Conservation (phyloP, 805 yeast species). For the Sugiyamaella marilandica region DNA sequence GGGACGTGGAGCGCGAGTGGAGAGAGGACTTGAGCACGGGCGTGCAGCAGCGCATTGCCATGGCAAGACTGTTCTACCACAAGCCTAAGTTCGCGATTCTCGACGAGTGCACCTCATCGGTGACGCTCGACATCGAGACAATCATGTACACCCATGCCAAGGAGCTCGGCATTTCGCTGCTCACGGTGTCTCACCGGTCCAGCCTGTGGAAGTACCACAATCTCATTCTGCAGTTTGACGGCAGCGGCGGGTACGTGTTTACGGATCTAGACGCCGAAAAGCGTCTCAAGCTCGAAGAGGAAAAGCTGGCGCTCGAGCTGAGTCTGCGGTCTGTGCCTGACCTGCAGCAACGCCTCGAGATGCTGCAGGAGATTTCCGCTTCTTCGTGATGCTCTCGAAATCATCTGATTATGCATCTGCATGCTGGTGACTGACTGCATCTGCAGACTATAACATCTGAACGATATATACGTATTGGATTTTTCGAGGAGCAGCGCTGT, state of each 20-base stretch:
- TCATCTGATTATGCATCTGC: no score
- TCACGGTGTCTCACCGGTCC: slow-evolving; percentile 90
- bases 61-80: slow-evolving; percentile 89
- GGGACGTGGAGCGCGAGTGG: slow-evolving; percentile 75
- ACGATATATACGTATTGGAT: no score
- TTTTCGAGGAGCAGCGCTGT: no score
- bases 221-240: slow-evolving; percentile 75
- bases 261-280: slow-evolving; percentile 63
- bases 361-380: slow-evolving; percentile 34
- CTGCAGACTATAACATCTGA: no score
- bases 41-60: slow-evolving; percentile 87
- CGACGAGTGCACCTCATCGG: slow-evolving; percentile 95
- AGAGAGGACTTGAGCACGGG: slow-evolving; percentile 83
- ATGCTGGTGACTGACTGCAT: no score
- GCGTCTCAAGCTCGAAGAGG: slow-evolving; percentile 73
- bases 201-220: slow-evolving; percentile 91
- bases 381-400: neutral
- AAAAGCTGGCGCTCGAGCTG: slow-evolving; percentile 64
- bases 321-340: slow-evolving; percentile 64
- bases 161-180: slow-evolving; percentile 67
- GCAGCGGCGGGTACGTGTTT: slow-evolving; percentile 66
- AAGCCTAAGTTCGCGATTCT: slow-evolving; percentile 88
- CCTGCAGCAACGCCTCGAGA: slow-evolving; percentile 60
- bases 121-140: slow-evolving; percentile 84
- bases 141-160: slow-evolving; percentile 84